These are phyloP conservation scores for Silybum marianum DNA, from an alignment of 129 eudicot species.

Conservation along the genomic window DNA sequence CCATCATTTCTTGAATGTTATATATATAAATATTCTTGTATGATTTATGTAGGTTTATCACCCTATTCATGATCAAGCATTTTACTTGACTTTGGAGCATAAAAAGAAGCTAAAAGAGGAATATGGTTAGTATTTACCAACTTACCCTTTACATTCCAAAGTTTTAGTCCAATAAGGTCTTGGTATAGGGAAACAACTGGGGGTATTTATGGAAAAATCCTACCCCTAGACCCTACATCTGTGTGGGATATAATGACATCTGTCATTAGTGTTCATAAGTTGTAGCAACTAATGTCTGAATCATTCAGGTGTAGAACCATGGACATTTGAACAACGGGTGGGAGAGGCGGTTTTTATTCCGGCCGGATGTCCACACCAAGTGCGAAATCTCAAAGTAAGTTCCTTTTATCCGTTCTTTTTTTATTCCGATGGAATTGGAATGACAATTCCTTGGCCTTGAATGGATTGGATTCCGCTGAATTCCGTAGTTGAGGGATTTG, in stretches of 20 bases:
- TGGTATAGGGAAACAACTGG: neutral
- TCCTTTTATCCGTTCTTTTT: neutral
- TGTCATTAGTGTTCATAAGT: neutral
- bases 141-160: neutral
- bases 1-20: neutral
- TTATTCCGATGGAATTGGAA: neutral
- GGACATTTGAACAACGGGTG: constrained; percentile 69
- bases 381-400: constrained; percentile 63
- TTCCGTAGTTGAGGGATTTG: neutral
- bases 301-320: constrained; percentile 60
- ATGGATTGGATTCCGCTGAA: neutral
- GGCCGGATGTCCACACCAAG: constrained; percentile 83
- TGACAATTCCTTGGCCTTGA: neutral
- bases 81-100: constrained; percentile 66
- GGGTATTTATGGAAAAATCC: neutral
- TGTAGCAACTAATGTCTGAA: constrained; percentile 1
- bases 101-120: constrained; percentile 77
- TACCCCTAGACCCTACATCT: neutral
- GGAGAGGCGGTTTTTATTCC: constrained; percentile 90
- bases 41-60: constrained; percentile 53
- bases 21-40: neutral
- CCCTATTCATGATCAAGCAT: constrained; percentile 76
- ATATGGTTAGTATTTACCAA: constrained; percentile 42
- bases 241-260: neutral
- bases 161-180: neutral